Evolutionary conservation across 805 yeast species (phyloP).

Genomic region (Ogataea nonfermentans): DNA sequence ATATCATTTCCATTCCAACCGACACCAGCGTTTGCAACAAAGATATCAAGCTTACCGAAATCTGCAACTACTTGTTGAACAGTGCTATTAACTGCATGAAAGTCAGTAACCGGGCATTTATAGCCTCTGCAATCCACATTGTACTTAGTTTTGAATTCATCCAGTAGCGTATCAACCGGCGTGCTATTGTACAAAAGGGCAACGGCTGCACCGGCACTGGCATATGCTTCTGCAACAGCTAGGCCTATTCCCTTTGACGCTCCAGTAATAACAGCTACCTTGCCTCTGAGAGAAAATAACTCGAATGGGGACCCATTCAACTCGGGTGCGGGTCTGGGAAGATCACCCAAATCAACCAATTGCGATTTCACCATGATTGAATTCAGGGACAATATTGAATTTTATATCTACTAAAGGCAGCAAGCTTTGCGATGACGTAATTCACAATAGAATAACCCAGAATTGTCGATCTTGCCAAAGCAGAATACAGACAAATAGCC

Average conservation of each 20-base stretch:
- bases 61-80: constrained; percentile 55
- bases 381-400: background rate
- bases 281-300: constrained; percentile 75
- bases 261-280: constrained; percentile 82
- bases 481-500: too few relatives aligned
- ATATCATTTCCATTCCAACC: constrained; percentile 72
- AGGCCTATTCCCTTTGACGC: constrained; percentile 82
- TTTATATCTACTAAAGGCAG: constrained; percentile 1
- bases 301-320: constrained; percentile 54
- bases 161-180: constrained; percentile 64
- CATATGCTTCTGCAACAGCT: constrained; percentile 77
- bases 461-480: too few relatives aligned
- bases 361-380: constrained; percentile 9
- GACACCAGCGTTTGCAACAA: constrained; percentile 89
- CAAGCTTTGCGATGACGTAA: constrained; percentile 11
- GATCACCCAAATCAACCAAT: constrained; percentile 30
- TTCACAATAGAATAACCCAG: background rate
- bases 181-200: constrained; percentile 66
- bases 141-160: constrained; percentile 51
- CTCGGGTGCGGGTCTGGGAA: constrained; percentile 55
- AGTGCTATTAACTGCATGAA: constrained; percentile 47
- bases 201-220: constrained; percentile 86
- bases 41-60: constrained; percentile 77
- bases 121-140: constrained; percentile 63
- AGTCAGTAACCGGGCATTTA: constrained; percentile 54